Evolutionary conservation across 805 yeast species (phyloP).

Genomic region (Saccharomyces cerevisiae): DNA sequence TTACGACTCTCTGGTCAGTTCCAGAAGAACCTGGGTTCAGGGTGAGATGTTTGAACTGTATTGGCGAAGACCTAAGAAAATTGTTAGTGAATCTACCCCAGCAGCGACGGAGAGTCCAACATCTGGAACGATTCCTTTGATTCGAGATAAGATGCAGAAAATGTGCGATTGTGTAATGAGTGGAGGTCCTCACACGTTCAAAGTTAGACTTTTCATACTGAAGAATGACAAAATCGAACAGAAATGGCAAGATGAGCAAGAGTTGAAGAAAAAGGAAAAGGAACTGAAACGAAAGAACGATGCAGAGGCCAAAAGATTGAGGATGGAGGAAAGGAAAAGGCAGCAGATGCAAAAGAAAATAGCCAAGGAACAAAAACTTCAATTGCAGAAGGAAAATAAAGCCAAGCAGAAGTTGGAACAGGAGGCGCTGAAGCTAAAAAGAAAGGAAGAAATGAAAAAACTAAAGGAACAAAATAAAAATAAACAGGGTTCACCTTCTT

Average conservation of each 20-base stretch:
- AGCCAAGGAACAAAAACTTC: slow-evolving; percentile 16
- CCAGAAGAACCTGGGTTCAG: slow-evolving; percentile 61
- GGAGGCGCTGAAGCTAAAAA: slow-evolving; percentile 11
- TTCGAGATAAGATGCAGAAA: slow-evolving; percentile 79
- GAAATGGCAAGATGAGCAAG: slow-evolving; percentile 37
- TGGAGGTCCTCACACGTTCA: slow-evolving; percentile 80
- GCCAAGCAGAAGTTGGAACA: slow-evolving; percentile 18
- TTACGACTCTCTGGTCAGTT: slow-evolving; percentile 61
- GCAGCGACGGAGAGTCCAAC: neutral
- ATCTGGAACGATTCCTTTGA: slow-evolving; percentile 4
- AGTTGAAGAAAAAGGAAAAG: slow-evolving; percentile 29
- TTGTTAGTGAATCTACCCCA: slow-evolving; percentile 35
- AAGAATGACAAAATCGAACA: slow-evolving; percentile 67
- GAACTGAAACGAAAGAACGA: slow-evolving; percentile 31
- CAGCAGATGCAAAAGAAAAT: slow-evolving; percentile 18
- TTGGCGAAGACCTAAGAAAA: slow-evolving; percentile 61
- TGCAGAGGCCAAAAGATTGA: slow-evolving; percentile 26
- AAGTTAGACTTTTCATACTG: slow-evolving; percentile 68
- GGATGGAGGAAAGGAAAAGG: slow-evolving; percentile 22
- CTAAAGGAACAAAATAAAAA: slow-evolving; percentile 7
- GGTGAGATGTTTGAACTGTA: slow-evolving; percentile 64
- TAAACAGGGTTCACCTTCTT: slow-evolving; percentile 7
- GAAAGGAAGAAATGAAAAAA: slow-evolving; percentile 14
- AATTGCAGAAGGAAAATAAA: slow-evolving; percentile 15
- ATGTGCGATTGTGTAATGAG: slow-evolving; percentile 65